Evolutionary conservation across 345 rosid species (phyloP).

Genomic region (Eucalyptus tenuipes): DNA sequence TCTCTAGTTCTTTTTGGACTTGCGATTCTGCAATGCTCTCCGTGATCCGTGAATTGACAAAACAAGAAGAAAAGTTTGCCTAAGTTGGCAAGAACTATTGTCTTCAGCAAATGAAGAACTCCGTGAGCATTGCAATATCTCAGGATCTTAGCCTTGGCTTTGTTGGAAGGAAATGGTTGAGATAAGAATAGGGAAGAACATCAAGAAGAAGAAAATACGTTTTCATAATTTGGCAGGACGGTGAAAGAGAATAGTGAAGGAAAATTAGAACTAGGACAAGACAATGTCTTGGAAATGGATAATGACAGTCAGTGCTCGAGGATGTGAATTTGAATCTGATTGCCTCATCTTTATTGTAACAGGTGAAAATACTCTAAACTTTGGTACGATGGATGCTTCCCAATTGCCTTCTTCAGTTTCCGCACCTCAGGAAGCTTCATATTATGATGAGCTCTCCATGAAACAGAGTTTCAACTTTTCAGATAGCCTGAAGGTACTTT

Average conservation of each 20-base stretch:
- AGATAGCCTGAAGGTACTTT: conserved; percentile 48
- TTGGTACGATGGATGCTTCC: not conserved
- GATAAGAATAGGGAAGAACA: not conserved
- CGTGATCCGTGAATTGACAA: not conserved
- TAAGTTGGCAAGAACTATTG: not conserved
- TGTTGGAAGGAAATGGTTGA: not conserved
- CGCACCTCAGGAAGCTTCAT: conserved; percentile 31
- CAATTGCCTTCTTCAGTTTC: conserved; percentile 1
- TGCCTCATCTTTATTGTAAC: not conserved
- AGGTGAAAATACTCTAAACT: not conserved
- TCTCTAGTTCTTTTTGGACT: not conserved
- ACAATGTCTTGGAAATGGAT: not conserved
- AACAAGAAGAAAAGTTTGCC: not conserved
- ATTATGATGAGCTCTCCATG: conserved; percentile 60
- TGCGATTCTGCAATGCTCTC: not conserved
- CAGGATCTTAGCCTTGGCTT: not conserved
- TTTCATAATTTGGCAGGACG: not conserved
- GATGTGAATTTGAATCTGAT: not conserved
- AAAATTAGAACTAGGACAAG: not conserved
- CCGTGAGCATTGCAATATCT: not conserved
- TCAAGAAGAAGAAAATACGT: not conserved
- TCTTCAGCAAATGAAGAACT: not conserved
- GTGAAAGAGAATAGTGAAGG: not conserved
- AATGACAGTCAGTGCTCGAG: not conserved
- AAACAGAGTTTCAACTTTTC: conserved; percentile 54